Percentiles rank a stretch among this genome's conserved stretches.
Evolutionary conservation across 208 protist species (phyloP).

Genomic region (Leishmania tropica): DNA sequence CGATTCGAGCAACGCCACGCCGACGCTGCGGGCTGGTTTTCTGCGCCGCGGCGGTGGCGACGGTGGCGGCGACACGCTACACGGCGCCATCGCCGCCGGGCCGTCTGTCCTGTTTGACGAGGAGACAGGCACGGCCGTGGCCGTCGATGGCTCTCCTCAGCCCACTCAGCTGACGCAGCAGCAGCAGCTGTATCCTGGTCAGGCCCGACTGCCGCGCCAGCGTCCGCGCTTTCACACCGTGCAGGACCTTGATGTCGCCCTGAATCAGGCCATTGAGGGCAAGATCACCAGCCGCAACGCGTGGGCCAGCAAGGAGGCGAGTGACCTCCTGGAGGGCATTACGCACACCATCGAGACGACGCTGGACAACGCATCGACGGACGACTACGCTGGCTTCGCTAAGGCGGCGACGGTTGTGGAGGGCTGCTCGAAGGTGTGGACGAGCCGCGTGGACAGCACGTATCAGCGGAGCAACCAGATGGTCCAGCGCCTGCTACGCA

Average conservation of each 20-base stretch:
- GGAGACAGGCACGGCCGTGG: constrained; percentile 22
- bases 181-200: constrained; percentile 2
- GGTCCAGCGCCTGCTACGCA: constrained; percentile 85
- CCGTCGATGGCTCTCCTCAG: constrained; percentile 35
- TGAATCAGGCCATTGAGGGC: constrained; percentile 89
- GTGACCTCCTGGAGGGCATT: constrained; percentile 89
- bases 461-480: constrained; percentile 88
- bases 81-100: constrained; percentile 43
- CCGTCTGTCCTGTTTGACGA: constrained; percentile 70
- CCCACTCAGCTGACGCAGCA: constrained; percentile 42
- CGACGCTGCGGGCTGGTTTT: constrained; percentile 14
- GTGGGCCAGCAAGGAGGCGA: constrained; percentile 88
- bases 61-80: constrained; percentile 1
- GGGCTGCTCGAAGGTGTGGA: constrained; percentile 93
- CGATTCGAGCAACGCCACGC: constrained; percentile 5
- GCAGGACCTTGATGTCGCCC: constrained; percentile 83
- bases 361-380: constrained; percentile 55
- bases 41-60: constrained; percentile 17
- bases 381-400: constrained; percentile 89
- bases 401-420: constrained; percentile 93
- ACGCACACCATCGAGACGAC: constrained; percentile 87
- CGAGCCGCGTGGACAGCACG: constrained; percentile 91
- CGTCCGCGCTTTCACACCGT: constrained; percentile 84
- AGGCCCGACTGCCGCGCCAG: constrained; percentile 48
- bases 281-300: constrained; percentile 92